Percentiles rank a stretch among this genome's conserved stretches.
Conservation (phyloP, 177 flowering plant species). For the Telopea speciosissima region DNA sequence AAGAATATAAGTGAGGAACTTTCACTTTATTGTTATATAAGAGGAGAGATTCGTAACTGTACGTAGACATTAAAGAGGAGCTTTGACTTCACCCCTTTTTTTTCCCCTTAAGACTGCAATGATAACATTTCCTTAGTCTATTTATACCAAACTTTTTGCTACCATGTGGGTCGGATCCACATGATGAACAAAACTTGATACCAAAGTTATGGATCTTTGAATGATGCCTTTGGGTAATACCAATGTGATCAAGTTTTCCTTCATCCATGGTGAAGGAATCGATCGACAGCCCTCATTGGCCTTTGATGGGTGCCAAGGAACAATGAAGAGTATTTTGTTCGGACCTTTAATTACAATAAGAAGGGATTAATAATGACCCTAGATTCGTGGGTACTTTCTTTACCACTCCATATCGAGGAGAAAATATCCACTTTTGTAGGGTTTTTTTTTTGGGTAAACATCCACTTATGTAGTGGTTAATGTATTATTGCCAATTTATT, state of each 20-base stretch:
- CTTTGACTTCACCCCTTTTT: constrained; percentile 18
- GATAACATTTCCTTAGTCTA: constrained; percentile 15
- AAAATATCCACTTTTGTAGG: not conserved
- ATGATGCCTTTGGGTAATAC: too few species aligned
- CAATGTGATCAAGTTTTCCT: too few species aligned
- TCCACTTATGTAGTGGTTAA: not conserved
- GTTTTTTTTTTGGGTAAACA: too few species aligned
- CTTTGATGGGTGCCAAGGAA: too few species aligned
- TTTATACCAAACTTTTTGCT: constrained; percentile 12
- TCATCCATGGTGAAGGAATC: too few species aligned
- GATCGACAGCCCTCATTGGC: too few species aligned
- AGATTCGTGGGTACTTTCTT: too few species aligned
- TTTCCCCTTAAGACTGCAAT: constrained; percentile 22
- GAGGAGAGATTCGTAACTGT: constrained; percentile 2
- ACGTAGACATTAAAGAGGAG: constrained; percentile 15
- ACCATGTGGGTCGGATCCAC: constrained; percentile 18
- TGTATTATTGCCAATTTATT: not conserved
- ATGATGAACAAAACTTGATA: not conserved
- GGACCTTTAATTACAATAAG: too few species aligned
- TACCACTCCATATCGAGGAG: too few species aligned
- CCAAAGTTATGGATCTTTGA: too few species aligned
- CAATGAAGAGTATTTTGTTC: too few species aligned
- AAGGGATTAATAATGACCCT: too few species aligned
- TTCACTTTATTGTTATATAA: constrained; percentile 33
- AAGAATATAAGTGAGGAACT: constrained; percentile 32